Base-by-base conservation (phyloP, 2,329 filamentous ascomycete species). In the Coniochaeta hoffmannii region DNA sequence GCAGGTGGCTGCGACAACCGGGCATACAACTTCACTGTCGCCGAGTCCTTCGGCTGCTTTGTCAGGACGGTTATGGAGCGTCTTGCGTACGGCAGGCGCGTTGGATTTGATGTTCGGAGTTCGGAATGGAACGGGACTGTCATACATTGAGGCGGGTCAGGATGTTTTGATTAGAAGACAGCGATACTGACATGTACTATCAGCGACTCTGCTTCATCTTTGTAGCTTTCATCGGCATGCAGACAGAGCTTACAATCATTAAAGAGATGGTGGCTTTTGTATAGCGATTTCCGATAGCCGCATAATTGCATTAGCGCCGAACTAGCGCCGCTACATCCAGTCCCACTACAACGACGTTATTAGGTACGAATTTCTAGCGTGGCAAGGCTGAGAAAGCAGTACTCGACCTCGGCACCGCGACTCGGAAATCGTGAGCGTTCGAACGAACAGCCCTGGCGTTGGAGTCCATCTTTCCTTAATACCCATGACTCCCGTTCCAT, bases 401-500 rank as follows among this genome's bases (percentile, higher is more conserved):
- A 11, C 36, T 9, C n/a, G 17, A 41, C 36, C n/a, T 22, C 36
- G 36, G 17, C 36, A 9, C n/a, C 17, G 34, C 34, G 7, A 36
- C 34, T n/a, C 34, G 34, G 15, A 36, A 9, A 5, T 10, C 32
- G 15, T 4, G 11, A 34, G n/a, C 10, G 34, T n/a, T 17, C 4
- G 34, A 14, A 36, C 34, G 30, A 8, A 12, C 30, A 32, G 7
- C 30, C 30, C 3, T 22, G 11, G 41, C 8, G 11, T 28, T 28
- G 19, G 41, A 46, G 41, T 46, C 15, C 12, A 46, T 46, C 12
- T 46, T 46, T 5, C 10, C 26, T 19, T 14, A 32, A 51, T 19
- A 12, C 30, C 24, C 17, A 22, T 28, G 46, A 35, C 11, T 28
- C 17, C 12, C 24, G 22, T 52, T 53, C 44, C 51, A 65, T 64